Evolutionary conservation across 2,329 filamentous ascomycete species (phyloP), one percentile per base, ranked within the genome.

Genomic region (Colletotrichum tanaceti): DNA sequence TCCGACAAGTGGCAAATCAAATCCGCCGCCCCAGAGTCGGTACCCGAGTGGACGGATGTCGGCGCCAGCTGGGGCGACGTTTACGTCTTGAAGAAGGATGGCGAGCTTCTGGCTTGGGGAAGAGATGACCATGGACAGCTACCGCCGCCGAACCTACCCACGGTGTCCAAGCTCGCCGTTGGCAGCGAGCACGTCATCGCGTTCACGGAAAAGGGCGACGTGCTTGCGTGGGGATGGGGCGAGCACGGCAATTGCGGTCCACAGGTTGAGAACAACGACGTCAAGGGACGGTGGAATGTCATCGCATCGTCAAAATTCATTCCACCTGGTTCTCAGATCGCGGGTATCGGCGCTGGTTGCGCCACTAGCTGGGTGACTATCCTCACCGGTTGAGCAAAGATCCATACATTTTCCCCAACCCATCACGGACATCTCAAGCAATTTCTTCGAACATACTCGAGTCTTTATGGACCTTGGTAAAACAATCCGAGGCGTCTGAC

Each of bases 241-340:
- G 95, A 98, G 79, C 96, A 99, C 80, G 96, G 96, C 1, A 99
- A 99, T 77, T 99, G 96, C 77, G 96, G 96, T 3, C 87, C 89
- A 43, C 83, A 86, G 14, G 87, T 89, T 70, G 81, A 85, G 20
- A 82, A 86, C 70, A 89, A 88, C 58, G 88, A 92, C 78, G 89
- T 94, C 53, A 91, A 90, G 71, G 90, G 87, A 11, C 84, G 84
- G 68, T 93, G 87, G 84, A 94, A 91, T 75, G 80, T 87, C 67
- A 87, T 97, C 75, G 85, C 86, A 24, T 86, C 89, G 53, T 82
- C 83, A 60, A 85, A 84, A 71, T 84, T 85, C 74, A 80, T 89
- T 46, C 84, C 85, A 18, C 76, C 83, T 5, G 81, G 79, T 11
- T 83, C 81, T 64, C 80, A 81, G 22, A 87, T 93, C 64, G 80